Percentiles rank a stretch among this genome's conserved stretches.
Conservation (phyloP, 148 eudicot genomes). For the Diospyros lotus region DNA sequence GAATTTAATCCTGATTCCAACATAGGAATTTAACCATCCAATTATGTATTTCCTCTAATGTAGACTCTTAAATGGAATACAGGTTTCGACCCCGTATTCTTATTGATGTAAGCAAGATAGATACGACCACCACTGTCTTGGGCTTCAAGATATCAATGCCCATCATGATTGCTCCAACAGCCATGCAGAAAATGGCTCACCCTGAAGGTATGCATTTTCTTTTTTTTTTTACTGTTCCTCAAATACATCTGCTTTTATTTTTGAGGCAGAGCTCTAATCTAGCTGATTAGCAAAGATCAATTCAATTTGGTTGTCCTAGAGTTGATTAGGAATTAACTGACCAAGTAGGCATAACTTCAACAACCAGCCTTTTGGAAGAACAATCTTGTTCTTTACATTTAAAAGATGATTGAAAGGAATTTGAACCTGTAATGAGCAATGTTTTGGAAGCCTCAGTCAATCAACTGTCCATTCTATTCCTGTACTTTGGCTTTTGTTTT, state of each 20-base stretch:
- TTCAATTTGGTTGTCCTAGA: background rate
- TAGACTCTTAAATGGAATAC: slow-evolving; percentile 12
- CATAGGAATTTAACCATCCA: no score
- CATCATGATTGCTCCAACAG: slow-evolving; percentile 97
- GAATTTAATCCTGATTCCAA: no score
- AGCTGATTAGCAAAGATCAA: background rate
- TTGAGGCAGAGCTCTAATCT: background rate
- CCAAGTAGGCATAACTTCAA: background rate
- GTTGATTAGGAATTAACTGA: background rate
- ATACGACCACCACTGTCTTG: slow-evolving; percentile 69
- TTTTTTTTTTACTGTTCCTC: background rate
- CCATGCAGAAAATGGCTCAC: slow-evolving; percentile 96
- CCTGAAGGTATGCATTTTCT: slow-evolving; percentile 59
- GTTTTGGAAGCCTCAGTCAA: background rate
- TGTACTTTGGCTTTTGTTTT: background rate
- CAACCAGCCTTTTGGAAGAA: background rate
- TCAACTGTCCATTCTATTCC: background rate
- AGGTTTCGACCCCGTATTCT: slow-evolving; percentile 97
- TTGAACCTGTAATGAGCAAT: background rate
- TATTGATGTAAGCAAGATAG: slow-evolving; percentile 89
- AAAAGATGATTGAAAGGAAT: background rate
- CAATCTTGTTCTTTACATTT: background rate
- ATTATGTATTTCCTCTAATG: background rate
- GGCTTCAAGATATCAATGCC: slow-evolving; percentile 95
- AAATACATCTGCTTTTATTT: background rate